Evolutionary conservation across 163 green algal genomes (phyloP).

Genomic region (Scenedesmus sp.): DNA sequence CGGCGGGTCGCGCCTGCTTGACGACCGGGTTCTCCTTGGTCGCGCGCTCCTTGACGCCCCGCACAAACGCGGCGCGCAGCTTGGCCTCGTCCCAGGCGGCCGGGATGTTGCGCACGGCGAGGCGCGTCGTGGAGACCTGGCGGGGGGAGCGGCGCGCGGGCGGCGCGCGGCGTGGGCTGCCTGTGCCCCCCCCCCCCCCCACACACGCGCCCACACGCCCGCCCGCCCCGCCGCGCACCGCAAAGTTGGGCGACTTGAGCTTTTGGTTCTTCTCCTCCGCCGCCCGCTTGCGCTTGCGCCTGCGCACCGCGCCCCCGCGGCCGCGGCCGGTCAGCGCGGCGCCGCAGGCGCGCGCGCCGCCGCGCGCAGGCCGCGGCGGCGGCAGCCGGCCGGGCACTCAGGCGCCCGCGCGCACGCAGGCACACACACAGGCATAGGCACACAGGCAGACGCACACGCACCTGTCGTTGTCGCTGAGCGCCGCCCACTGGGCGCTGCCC

Average conservation of each 20-base stretch:
- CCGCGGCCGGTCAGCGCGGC: not conserved
- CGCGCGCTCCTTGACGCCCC: conserved; percentile 81
- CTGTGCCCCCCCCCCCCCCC: too few relatives aligned
- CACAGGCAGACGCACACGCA: conserved; percentile 18
- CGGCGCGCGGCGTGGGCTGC: too few relatives aligned
- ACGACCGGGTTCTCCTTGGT: conserved; percentile 84
- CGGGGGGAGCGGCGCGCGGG: not conserved
- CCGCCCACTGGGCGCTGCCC: conserved; percentile 77
- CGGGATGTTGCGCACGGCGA: conserved; percentile 92
- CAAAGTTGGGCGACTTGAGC: conserved; percentile 94
- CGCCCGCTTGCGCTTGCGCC: conserved; percentile 73
- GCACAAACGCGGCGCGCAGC: conserved; percentile 76
- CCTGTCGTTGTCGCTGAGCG: conserved; percentile 79
- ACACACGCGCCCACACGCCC: too few relatives aligned
- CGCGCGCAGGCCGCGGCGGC: not conserved
- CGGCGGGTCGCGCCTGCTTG: conserved; percentile 67
- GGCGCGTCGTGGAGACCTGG: conserved; percentile 36
- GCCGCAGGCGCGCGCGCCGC: too few relatives aligned
- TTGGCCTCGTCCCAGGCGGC: conserved; percentile 70
- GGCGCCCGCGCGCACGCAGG: not conserved
- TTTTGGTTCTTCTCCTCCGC: conserved; percentile 86
- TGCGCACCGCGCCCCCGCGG: conserved; percentile 13
- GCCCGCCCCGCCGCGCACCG: conserved; percentile 73
- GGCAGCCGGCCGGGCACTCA: not conserved
- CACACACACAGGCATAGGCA: not conserved